These are phyloP conservation scores for Tulasnella sp. DNA, from an alignment of 768 basidiomycete species.

Conservation along the genomic window DNA sequence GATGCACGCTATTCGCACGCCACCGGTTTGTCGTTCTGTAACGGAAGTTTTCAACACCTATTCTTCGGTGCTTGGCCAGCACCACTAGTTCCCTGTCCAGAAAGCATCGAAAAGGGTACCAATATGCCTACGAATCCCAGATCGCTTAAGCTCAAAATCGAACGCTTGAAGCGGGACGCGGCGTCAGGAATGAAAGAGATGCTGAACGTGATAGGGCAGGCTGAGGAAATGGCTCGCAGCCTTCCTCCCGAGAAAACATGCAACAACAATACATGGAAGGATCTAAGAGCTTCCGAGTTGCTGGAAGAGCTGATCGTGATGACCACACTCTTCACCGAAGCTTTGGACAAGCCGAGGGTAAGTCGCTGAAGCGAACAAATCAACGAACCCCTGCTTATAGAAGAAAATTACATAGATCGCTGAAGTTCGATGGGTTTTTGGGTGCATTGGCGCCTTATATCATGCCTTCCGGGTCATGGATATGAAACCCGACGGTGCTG, in stretches of 20 bases:
- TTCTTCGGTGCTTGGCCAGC: too few species aligned
- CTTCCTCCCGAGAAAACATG: not conserved
- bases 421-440: not conserved
- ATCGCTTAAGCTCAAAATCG: not conserved
- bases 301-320: not conserved
- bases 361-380: not conserved
- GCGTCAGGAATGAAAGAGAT: not conserved
- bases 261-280: not conserved
- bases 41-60: too few species aligned
- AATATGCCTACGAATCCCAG: not conserved
- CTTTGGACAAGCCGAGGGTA: not conserved
- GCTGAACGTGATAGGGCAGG: not conserved
- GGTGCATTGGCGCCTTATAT: not conserved
- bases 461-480: not conserved
- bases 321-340: not conserved
- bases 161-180: not conserved
- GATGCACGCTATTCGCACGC: too few species aligned
- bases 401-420: not conserved
- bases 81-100: too few species aligned
- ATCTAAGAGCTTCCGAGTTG: not conserved
- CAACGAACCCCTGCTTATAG: not conserved
- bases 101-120: too few species aligned
- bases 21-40: too few species aligned
- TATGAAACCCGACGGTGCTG: not conserved
- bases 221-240: not conserved